Conservation (phyloP, 768 basidiomycete genomes). For the Calvatia gigantea region DNA sequence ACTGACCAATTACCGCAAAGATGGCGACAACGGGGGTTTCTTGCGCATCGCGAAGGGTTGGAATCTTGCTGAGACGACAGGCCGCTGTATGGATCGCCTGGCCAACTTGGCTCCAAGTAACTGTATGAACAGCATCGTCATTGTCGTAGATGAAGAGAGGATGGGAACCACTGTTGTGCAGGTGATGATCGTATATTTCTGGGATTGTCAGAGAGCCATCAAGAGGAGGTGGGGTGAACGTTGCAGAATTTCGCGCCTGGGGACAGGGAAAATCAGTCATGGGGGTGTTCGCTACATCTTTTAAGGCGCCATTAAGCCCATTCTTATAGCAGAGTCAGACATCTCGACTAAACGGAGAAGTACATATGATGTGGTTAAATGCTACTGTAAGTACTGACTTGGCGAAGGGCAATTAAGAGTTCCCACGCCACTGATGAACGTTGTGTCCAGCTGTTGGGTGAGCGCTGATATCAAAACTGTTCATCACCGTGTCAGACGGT, state of each 20-base stretch:
- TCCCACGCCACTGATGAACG: slow-evolving; percentile 11
- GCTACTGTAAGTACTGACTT: neutral
- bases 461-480: slow-evolving; percentile 4
- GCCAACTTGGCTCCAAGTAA: slow-evolving; percentile 17
- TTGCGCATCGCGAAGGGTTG: neutral
- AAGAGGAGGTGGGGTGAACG: slow-evolving; percentile 24
- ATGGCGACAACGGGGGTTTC: slow-evolving; percentile 25
- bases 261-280: slow-evolving; percentile 9
- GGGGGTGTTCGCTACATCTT: neutral
- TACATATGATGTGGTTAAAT: neutral
- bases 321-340: neutral
- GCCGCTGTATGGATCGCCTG: slow-evolving; percentile 18
- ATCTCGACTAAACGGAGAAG: neutral
- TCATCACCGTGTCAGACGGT: slow-evolving; percentile 7
- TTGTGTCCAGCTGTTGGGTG: neutral
- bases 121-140: slow-evolving; percentile 6
- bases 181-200: slow-evolving; percentile 31
- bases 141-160: slow-evolving; percentile 25
- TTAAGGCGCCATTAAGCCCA: neutral
- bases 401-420: neutral
- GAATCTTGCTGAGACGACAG: slow-evolving; percentile 2
- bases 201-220: slow-evolving; percentile 28
- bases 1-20: slow-evolving; percentile 23
- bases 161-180: slow-evolving; percentile 22
- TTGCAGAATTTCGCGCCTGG: slow-evolving; percentile 2